Conservation (phyloP, 192 early-diverging fungal species). For the Rhizophlyctis rosea region DNA sequence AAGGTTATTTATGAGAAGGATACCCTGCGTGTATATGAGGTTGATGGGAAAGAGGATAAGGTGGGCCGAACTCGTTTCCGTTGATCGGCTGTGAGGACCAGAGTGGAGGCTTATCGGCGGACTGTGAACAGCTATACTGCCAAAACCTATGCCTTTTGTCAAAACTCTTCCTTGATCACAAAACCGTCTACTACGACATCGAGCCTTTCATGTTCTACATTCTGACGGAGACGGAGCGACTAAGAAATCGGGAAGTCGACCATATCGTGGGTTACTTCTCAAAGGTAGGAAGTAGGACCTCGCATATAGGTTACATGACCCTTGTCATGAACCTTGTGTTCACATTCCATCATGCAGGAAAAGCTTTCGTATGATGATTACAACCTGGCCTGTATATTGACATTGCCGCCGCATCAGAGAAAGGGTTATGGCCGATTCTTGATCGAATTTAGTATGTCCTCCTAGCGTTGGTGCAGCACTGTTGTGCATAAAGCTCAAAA, state of each 20-base stretch:
- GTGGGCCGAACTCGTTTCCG: conserved; percentile 33
- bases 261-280: conserved; percentile 87
- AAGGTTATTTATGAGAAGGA: conserved; percentile 67
- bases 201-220: conserved; percentile 88
- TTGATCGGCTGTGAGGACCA: too few relatives aligned
- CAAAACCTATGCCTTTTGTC: conserved; percentile 87
- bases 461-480: too few relatives aligned
- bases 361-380: conserved; percentile 78
- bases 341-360: too few relatives aligned
- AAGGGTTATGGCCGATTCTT: conserved; percentile 82
- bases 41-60: conserved; percentile 79
- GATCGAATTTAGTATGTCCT: conserved; percentile 83
- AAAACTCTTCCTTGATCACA: conserved; percentile 92
- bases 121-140: conserved; percentile 78
- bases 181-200: conserved; percentile 88
- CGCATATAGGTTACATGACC: not conserved
- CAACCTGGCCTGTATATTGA: conserved; percentile 88
- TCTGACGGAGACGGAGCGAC: conserved; percentile 40
- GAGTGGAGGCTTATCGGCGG: too few relatives aligned
- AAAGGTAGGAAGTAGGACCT: conserved; percentile 54
- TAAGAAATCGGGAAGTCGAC: conserved; percentile 30
- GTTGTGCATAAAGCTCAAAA: too few relatives aligned
- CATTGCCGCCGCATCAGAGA: conserved; percentile 82
- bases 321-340: too few relatives aligned
- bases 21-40: conserved; percentile 67